Conservation (phyloP, 768 basidiomycete genomes). For the Pleurotus tuoliensis region DNA sequence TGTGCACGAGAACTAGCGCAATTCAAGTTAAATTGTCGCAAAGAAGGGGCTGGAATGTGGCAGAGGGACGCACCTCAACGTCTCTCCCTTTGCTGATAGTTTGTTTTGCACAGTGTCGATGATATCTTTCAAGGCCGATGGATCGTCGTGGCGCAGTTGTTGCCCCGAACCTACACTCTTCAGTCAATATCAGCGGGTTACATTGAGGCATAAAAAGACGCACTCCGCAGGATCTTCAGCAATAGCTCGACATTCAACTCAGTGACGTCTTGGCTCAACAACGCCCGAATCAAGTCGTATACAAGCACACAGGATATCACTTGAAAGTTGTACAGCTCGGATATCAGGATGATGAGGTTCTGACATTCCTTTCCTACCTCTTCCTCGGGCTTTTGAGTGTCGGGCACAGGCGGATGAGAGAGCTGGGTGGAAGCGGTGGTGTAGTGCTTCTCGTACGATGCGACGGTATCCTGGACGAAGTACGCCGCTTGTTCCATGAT, state of each 20-base stretch:
- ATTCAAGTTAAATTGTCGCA: slow-evolving; percentile 5
- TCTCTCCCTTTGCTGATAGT: slow-evolving; percentile 45
- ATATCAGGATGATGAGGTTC: slow-evolving; percentile 82
- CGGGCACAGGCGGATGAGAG: slow-evolving; percentile 7
- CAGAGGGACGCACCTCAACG: slow-evolving; percentile 42
- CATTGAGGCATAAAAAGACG: slow-evolving; percentile 18
- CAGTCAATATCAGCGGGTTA: neutral
- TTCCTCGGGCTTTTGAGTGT: slow-evolving; percentile 22
- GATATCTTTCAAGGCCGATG: slow-evolving; percentile 88
- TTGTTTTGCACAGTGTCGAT: slow-evolving; percentile 77
- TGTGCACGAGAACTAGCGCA: slow-evolving; percentile 73
- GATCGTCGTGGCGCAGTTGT: slow-evolving; percentile 90
- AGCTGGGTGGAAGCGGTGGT: slow-evolving; percentile 16
- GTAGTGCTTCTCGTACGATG: slow-evolving; percentile 62
- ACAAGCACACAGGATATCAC: slow-evolving; percentile 86
- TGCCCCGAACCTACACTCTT: slow-evolving; percentile 76
- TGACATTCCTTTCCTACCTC: slow-evolving; percentile 79
- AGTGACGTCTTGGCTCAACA: slow-evolving; percentile 59
- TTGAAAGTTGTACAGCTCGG: slow-evolving; percentile 95
- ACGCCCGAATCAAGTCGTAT: slow-evolving; percentile 81
- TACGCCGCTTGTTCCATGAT: slow-evolving; percentile 56
- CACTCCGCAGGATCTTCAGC: slow-evolving; percentile 81
- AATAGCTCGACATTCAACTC: slow-evolving; percentile 87
- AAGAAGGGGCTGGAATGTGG: neutral
- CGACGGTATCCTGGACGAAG: slow-evolving; percentile 72